Evolutionary conservation across 225 moss, liverwort and hornwort genomes (phyloP), one percentile per base, ranked within the genome.

Genomic region (Marchantia polymorpha): DNA sequence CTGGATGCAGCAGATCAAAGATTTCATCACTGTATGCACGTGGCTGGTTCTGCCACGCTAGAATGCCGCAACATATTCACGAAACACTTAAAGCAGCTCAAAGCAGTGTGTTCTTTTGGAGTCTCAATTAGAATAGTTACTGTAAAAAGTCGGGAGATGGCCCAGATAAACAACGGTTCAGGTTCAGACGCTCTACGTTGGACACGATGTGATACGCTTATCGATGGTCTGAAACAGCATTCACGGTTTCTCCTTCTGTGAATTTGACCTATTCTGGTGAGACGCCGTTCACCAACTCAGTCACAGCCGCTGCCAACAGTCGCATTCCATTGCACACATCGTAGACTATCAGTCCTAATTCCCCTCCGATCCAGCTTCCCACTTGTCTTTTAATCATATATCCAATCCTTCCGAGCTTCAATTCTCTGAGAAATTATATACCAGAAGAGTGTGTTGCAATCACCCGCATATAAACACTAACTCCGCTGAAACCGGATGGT

Each of bases 391-490:
- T 92, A 64, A 92, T 77, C 64, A 92, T 90, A 23, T 89, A 82
- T 64, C 80, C 79, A 64, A 84, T 25, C 83, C 73, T 76, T 6
- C 68, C 69, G 19, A 58, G 77, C 73, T 78, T 76, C 69, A 23
- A 68, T 80, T 83, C 89, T 84, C 94, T 92, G 77, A 77, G 25
- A 82, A 71, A 56, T 81, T n/a, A n/a, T n/a, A n/a, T n/a, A n/a
- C n/a, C 94, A 6, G 89, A 84, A 3, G 97, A 94, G 86, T 94
- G 94, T 48, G 97, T 94, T 48, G 97, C 97, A 77, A 99, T 90
- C 51, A 94, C 15, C n/a, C 15, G 7, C 39, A 48, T 22, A 7
- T 7, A 56, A 17, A 70, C 66, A 14, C 6, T 67, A 31, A 29
- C 1, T 94, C 94, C 93, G 82, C 90, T 94, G 48, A 99, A 91